Base-by-base conservation (phyloP, 768 basidiomycete genomes). In the Steccherinum ochraceum region DNA sequence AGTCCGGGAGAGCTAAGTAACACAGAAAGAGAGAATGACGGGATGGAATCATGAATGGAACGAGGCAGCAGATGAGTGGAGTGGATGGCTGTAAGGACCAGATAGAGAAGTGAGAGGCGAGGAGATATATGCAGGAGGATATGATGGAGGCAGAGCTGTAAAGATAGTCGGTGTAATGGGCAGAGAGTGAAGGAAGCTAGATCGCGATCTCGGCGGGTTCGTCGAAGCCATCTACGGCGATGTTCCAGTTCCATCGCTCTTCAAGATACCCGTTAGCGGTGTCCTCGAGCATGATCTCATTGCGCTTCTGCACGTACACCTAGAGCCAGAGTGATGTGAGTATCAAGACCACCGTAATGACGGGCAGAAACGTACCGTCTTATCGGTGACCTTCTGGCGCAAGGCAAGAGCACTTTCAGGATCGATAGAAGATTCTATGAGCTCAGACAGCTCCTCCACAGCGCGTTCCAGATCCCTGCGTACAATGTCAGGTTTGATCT, bases 291-390 rank as follows among this genome's bases (percentile, higher is more conserved):
- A 99, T 79, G 61, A 97, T 94, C 66, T 93, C 87, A 66, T 96
- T 94, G 25, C 96, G 80, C 71, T 94, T 97, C 70, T 93, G 84
- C n/a, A 97, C 94, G 63, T 97, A 98, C 16, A 91, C 85, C 78
- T 89, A 54, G 1, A 51, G 30, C 16, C 24, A 48, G 2, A 21
- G 40, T 19, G 18, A 19, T 4, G 23, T 16, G 21, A 10, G 3
- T 18, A 13, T 26, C 12, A 13, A 59, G 57, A 45, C 45, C n/a
- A 27, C 20, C 24, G 26, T 24, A 24, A 40, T 23, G 18, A n/a
- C 24, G n/a, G 40, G 53, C 4, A 57, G 40, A 45, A 45, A 67
- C 79, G 43, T 51, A 92, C 93, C 23, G 93, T 89, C 79, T 93
- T 94, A 72, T 99, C 93, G 1, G 94, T 97, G 51, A 96, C 91